Evolutionary conservation across 2,329 filamentous ascomycete species (phyloP).

Genomic region (Myriosclerotinia scirpicola): DNA sequence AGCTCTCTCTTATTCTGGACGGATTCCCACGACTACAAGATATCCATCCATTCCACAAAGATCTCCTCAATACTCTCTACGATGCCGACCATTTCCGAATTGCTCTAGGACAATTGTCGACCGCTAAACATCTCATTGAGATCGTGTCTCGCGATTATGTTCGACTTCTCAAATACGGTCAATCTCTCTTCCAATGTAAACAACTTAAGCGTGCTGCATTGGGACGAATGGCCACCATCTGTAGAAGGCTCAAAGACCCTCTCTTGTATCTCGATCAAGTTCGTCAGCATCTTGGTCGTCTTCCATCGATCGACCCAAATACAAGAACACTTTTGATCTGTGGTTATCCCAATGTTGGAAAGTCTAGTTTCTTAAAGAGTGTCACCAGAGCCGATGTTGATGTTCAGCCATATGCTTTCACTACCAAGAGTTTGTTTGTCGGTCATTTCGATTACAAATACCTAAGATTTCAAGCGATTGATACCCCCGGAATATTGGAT

Average conservation of each 20-base stretch:
- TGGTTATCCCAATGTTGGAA: conserved; percentile 96
- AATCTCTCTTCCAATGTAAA: conserved; percentile 98
- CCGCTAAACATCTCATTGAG: conserved; percentile 94
- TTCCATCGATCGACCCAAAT: conserved; percentile 97
- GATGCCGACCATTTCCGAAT: conserved; percentile 98
- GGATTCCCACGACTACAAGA: conserved; percentile 91
- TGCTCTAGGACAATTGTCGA: conserved; percentile 91
- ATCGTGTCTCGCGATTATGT: conserved; percentile 96
- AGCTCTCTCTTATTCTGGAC: conserved; percentile 85
- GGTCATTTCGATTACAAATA: conserved; percentile 99
- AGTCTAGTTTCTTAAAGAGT: conserved; percentile 91
- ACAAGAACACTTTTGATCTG: conserved; percentile 94
- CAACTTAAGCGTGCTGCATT: conserved; percentile 95
- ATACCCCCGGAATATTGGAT: conserved; percentile 97
- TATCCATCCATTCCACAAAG: conserved; percentile 88
- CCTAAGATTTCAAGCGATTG: conserved; percentile 85
- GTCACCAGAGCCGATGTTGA: conserved; percentile 94
- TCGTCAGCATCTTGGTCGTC: conserved; percentile 92
- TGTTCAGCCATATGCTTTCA: conserved; percentile 97
- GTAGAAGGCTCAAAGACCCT: conserved; percentile 91
- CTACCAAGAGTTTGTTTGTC: conserved; percentile 94
- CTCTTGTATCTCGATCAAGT: conserved; percentile 95
- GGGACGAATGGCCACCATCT: conserved; percentile 97
- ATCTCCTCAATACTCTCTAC: conserved; percentile 93
- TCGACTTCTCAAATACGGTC: conserved; percentile 91